Percentiles rank a stretch among this genome's conserved stretches.
phyloP scores from a whole-genome alignment of 1,139 yeast genomes.

The Hyphopichia khmerensis region DNA sequence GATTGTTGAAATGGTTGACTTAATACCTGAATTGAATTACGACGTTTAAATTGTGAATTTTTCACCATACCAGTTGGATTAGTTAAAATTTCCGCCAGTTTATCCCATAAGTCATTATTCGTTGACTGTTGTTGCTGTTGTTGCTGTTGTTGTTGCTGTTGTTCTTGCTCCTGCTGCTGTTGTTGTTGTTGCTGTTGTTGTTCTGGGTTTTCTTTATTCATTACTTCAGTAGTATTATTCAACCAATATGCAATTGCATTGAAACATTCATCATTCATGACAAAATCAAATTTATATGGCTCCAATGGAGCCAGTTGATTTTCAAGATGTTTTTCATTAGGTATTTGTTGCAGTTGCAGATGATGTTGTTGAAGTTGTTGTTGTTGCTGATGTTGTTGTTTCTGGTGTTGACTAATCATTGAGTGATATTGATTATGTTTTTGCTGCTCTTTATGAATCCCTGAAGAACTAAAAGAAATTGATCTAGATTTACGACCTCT shows the following conservation, averaged over 20 bases:
- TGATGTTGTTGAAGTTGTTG: constrained; percentile 12
- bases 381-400: neutral
- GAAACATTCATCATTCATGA: constrained; percentile 42
- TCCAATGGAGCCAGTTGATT: no score
- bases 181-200: constrained; percentile 10
- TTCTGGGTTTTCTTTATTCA: constrained; percentile 4
- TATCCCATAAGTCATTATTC: constrained; percentile 1
- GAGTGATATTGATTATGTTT: neutral
- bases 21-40: constrained; percentile 23
- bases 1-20: constrained; percentile 5
- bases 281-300: constrained; percentile 22
- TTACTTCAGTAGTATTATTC: constrained; percentile 20
- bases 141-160: constrained; percentile 10
- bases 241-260: constrained; percentile 41
- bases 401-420: neutral
- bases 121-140: neutral
- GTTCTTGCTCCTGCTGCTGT: no score
- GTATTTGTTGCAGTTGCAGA: constrained; percentile 10
- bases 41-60: constrained; percentile 15
- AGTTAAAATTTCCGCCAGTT: constrained; percentile 17
- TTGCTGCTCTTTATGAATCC: neutral
- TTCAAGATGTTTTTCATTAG: no score
- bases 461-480: neutral
- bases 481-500: constrained; percentile 1
- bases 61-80: constrained; percentile 27